Percentiles rank a stretch among this genome's conserved stretches.
phyloP scores from a whole-genome alignment of 106 monocot species.

The Posidonia australis region DNA sequence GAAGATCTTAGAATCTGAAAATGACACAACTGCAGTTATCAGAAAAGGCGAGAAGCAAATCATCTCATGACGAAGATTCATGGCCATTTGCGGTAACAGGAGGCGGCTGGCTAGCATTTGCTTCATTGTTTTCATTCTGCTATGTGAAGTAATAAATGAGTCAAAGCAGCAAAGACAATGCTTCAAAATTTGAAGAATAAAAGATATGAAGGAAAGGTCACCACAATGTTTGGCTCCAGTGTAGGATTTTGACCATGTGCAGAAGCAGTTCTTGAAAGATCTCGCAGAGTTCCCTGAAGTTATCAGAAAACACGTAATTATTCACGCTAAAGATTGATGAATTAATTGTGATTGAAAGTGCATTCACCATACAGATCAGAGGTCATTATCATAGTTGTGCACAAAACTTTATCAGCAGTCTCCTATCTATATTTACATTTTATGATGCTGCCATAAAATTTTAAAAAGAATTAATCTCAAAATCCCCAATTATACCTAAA shows the following conservation, averaged over 20 bases:
- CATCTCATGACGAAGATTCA: conserved; percentile 3
- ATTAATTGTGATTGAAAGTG: no score
- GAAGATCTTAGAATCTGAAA: background rate
- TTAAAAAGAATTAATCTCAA: no score
- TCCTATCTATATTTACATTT: no score
- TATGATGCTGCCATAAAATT: no score
- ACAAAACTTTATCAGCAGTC: no score
- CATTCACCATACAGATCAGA: no score
- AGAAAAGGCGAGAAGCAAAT: background rate
- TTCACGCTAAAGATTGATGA: background rate
- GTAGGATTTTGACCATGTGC: background rate
- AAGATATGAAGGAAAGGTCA: background rate
- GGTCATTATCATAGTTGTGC: no score
- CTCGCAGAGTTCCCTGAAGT: conserved; percentile 22
- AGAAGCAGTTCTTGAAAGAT: conserved; percentile 15
- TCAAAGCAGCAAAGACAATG: background rate
- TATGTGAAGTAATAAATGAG: background rate
- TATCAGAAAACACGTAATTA: background rate
- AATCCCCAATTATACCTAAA: no score
- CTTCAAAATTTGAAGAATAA: background rate
- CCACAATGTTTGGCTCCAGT: background rate
- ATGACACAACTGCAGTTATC: background rate
- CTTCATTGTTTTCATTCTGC: conserved; percentile 5
- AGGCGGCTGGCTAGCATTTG: background rate
- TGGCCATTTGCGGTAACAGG: conserved; percentile 6